A percentile compares a stretch with the other conserved stretches of the same genome.
Evolutionary conservation across 306 rosid genomes (phyloP).

Genomic region (Cucumis hystrix): DNA sequence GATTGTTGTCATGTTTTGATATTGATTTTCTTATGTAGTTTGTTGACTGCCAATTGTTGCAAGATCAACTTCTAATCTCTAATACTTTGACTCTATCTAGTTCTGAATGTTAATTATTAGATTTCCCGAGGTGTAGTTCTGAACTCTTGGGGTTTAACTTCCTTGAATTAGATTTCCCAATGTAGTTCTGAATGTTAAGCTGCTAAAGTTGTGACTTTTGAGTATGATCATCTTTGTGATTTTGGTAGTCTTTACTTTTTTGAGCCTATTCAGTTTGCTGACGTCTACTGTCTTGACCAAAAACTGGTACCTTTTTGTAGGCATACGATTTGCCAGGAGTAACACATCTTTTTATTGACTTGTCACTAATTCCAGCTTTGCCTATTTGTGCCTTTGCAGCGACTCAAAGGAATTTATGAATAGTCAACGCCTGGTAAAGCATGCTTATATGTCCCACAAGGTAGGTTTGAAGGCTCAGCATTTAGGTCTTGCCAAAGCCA

Average conservation of each 20-base stretch:
- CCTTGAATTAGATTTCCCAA: not conserved
- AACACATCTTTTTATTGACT: not conserved
- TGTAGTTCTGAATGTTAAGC: not conserved
- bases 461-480: slow-evolving; percentile 64
- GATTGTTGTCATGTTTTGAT: not conserved
- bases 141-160: not conserved
- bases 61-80: not conserved
- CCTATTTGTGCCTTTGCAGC: slow-evolving; percentile 36
- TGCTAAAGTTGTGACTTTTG: not conserved
- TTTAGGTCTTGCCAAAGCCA: slow-evolving; percentile 79
- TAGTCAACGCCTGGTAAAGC: slow-evolving; percentile 76
- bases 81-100: not conserved
- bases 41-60: not conserved
- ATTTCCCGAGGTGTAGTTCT: not conserved
- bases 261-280: not conserved
- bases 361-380: not conserved
- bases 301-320: not conserved
- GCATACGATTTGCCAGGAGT: not conserved
- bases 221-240: not conserved
- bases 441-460: slow-evolving; percentile 93
- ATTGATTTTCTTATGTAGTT: not conserved
- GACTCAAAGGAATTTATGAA: slow-evolving; percentile 86
- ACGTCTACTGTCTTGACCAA: not conserved
- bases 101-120: too few relatives aligned
- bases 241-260: not conserved